Base-by-base conservation (phyloP, 306 rosid genomes). In the Medicago arabica region DNA sequence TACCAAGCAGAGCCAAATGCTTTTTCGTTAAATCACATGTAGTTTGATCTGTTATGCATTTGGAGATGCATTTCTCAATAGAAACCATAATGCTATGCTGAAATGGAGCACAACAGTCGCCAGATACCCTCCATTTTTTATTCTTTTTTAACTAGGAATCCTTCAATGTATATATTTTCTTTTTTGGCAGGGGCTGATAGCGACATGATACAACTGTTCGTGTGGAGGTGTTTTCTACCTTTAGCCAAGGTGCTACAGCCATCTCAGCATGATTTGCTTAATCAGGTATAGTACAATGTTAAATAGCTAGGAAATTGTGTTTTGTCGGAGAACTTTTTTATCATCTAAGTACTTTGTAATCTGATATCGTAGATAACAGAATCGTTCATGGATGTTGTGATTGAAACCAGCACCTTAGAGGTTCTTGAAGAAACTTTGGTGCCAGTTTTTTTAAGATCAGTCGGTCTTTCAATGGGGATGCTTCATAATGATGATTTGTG, bases 181-280 rank as follows among this genome's bases (percentile, higher is more conserved):
- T 54, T 62, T 73, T 63, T 23, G 28, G 76, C 77, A 93, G 98
- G 89, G 65, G 64, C 72, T 46, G 74, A 76, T 68, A 64, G 50
- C 78, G 85, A 80, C 59, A 85, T 87, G 15, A 60, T 88, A 51
- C 61, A 61, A 59, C 85, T 81, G 40, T 91, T 91, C 80, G 83
- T 86, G 75, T 84, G 84, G 86, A 83, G 76, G 80, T 84, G 89
- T 77, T 93, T 91, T 79, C 85, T 93, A 79, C 98, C 97, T 74
- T 79, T 93, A 78, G 87, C 82, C 55, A 85, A 83, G 63, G 83
- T 72, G 71, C 60, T 82, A 0, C 86, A 84, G 63, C 80, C 84
- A 17, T 78, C 58, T 72, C 81, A 84, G 63, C 83, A 55, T 76
- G 90, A 84, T 79, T 75, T 89, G 80, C 89, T 87, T 69, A 83